A percentile compares a stretch with the other conserved stretches of the same genome.
Evolutionary conservation across 192 early-diverging fungal species (phyloP).

Genomic region (Martensiomyces pterosporus): DNA sequence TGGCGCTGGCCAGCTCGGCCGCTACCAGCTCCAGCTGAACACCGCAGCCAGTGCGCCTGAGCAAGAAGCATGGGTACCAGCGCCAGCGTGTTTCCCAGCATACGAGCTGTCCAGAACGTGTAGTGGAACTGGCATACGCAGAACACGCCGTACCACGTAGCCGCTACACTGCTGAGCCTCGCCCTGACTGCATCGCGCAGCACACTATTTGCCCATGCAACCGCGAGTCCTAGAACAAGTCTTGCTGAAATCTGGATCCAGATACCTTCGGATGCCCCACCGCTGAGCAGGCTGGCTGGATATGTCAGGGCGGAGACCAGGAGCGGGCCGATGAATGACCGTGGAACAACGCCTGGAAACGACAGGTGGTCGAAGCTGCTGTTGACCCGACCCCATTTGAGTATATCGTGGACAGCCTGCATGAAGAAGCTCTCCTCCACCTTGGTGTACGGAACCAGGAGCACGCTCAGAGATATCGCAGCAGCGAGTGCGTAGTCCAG

Average conservation of each 20-base stretch:
- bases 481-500: conserved; percentile 21
- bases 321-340: conserved; percentile 86
- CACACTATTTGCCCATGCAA: conserved; percentile 49
- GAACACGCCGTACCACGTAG: conserved; percentile 41
- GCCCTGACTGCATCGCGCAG: conserved; percentile 51
- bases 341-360: conserved; percentile 94
- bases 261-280: conserved; percentile 12
- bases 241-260: conserved; percentile 18
- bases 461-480: conserved; percentile 25
- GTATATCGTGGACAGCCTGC: conserved; percentile 89
- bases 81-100: conserved; percentile 85
- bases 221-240: conserved; percentile 53
- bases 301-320: conserved; percentile 48
- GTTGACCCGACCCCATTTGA: conserved; percentile 53
- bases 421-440: conserved; percentile 97
- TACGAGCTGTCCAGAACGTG: conserved; percentile 82
- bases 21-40: conserved; percentile 5
- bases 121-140: conserved; percentile 82
- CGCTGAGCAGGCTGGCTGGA: conserved; percentile 19
- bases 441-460: conserved; percentile 75
- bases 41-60: conserved; percentile 48
- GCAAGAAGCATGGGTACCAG: conserved; percentile 60
- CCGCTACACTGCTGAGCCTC: conserved; percentile 55
- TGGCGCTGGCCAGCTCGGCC: background rate
- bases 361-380: conserved; percentile 75